Evolutionary conservation across 164 flowering plant species (phyloP), one percentile per base, ranked within the genome.

Genomic region (Stephania yunnanensis): DNA sequence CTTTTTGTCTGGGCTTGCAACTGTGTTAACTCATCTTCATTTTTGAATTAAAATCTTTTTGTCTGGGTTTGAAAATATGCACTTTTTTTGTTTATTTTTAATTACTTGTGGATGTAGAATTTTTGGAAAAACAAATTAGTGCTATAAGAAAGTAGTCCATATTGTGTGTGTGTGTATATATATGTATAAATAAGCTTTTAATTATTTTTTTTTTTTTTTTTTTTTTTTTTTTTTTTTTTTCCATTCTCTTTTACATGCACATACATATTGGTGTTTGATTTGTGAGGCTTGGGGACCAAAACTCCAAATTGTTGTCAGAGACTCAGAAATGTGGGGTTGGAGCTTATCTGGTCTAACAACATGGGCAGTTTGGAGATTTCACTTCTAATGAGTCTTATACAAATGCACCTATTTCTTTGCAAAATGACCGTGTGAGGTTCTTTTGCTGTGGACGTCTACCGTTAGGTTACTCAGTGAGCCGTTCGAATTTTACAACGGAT

Each of bases 101-200:
- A 48, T 78, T 74, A 70, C 74, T 78, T 87, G 88, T 87, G 90
- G 90, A 83, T 76, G 77, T 9, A 78, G 12, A 77, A 85, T 83
- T 81, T 86, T 77, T 77, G 70, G 70, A 78, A 15, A 74, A 76
- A 84, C 78, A 80, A 17, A 17, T 13, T 13, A 61, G 29, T n/a
- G 68, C 64, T 15, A 61, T 61, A 6, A 61, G 6, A 61, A 61
- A 7, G 61, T 53, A 8, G 53, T 48, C 13, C 13, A 25, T 25
- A 25, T 25, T 25, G 25, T 25, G 25, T 25, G 25, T 25, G 25
- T 25, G 25, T 25, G 0, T 25, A 25, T 25, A 25, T 25, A 25
- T 25, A 25, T 8, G 1, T 1, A 8, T 48, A 48, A 3, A 48
- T 48, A 48, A 48, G 11, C 20, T 7, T 52, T 50, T 55, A 61